Base-by-base conservation (phyloP, 2,329 filamentous ascomycete species). In the Dothiorella sarmentorum region DNA sequence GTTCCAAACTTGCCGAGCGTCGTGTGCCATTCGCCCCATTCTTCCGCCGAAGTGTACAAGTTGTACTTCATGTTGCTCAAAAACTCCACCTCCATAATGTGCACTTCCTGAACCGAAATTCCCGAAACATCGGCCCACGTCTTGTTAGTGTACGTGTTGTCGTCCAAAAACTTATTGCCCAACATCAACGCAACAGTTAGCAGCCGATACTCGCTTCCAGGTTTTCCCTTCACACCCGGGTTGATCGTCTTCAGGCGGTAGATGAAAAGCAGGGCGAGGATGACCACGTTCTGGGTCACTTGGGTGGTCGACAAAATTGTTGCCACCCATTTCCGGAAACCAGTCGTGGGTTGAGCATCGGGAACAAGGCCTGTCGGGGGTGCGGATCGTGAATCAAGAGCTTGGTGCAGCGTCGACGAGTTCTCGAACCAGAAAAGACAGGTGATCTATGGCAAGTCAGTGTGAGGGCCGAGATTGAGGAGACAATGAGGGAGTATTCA, bases 31-130 rank as follows among this genome's bases (percentile, higher is more conserved):
- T 86, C 82, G 49, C 85, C 82, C 94, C 94, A 99, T 71, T 96
- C 85, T 56, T 85, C 82, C 69, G 91, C 87, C 3, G 92, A 95
- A 3, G 90, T 91, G 70, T 93, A 86, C 7, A 99, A 79, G 66
- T 90, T 91, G 75, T 97, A 99, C 68, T 93, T 86, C 87, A 99
- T 96, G 74, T 97, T 97, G 79, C 93, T 97, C 63, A 99, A 79
- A 67, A 99, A 99, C 73, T 99, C 94, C n/a, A 99, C 94, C 73
- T 99, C 94, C 94, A 99, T 99, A 43, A 97, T 89, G 71, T 99
- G 94, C 53, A 99, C 96, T 74, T 99, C 94, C 61, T 88, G 86
- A 11, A 97, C 93, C 1, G 90, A 86, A 61, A 99, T 96, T 43
- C 90, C 89, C 0, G 94, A 97, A 10, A 99, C 94, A 68, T 99